Evolutionary conservation across 805 yeast species (phyloP).

Genomic region (Komagataella pastoris): DNA sequence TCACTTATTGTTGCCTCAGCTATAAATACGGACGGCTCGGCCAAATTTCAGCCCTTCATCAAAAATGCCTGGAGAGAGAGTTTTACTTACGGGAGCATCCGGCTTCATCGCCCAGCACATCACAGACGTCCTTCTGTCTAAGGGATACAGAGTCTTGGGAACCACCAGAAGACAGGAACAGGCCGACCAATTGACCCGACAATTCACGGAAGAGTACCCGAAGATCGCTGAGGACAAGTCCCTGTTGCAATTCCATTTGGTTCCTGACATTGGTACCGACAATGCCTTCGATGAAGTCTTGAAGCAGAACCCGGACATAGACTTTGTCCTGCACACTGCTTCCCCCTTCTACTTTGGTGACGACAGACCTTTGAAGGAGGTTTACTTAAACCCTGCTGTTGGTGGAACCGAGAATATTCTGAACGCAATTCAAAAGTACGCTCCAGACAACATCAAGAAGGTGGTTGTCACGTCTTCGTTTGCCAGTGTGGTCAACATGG

Average conservation of each 20-base stretch:
- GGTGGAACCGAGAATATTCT: slow-evolving; percentile 39
- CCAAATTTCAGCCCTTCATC: background rate
- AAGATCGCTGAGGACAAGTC: slow-evolving; percentile 10
- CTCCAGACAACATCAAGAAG: slow-evolving; percentile 26
- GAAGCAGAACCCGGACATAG: slow-evolving; percentile 24
- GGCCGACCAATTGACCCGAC: slow-evolving; percentile 22
- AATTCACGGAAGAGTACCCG: slow-evolving; percentile 13
- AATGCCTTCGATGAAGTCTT: slow-evolving; percentile 38
- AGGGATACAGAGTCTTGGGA: slow-evolving; percentile 34
- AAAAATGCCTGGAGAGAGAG: background rate
- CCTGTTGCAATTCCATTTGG: slow-evolving; percentile 17
- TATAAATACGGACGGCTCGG: background rate
- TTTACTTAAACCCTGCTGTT: slow-evolving; percentile 41
- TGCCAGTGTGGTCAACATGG: slow-evolving; percentile 26
- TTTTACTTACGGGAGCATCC: slow-evolving; percentile 31
- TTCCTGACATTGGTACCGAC: slow-evolving; percentile 13
- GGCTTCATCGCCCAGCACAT: slow-evolving; percentile 42
- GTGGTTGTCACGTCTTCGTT: slow-evolving; percentile 44
- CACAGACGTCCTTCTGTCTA: slow-evolving; percentile 23
- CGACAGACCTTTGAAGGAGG: slow-evolving; percentile 30
- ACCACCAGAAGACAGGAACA: slow-evolving; percentile 33
- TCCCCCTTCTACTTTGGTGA: slow-evolving; percentile 30
- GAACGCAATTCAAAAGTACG: slow-evolving; percentile 25
- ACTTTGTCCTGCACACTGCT: slow-evolving; percentile 36
- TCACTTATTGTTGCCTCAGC: background rate